phyloP scores from a whole-genome alignment of 140 eudicot species.

The Anethum foeniculum region DNA sequence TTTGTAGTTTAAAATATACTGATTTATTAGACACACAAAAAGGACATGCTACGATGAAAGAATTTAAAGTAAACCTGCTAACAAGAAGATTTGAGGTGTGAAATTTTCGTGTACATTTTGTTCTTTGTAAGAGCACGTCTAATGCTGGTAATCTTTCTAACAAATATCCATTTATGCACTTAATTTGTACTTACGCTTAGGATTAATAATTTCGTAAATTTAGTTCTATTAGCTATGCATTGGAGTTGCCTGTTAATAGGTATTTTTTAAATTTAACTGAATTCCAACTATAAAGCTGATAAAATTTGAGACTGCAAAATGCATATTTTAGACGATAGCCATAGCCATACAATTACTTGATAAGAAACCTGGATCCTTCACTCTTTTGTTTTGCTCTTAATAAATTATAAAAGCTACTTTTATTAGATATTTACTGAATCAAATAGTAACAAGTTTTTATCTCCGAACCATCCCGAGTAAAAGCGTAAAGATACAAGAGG shows the following conservation, averaged over 20 bases:
- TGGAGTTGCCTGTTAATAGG: not conserved
- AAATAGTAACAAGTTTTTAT: not conserved
- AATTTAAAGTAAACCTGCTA: not conserved
- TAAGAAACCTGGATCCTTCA: not conserved
- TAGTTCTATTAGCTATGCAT: not conserved
- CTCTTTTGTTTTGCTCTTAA: not conserved
- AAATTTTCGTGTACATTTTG: not conserved
- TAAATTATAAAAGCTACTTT: not conserved
- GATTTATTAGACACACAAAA: too few species aligned
- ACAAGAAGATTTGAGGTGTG: not conserved
- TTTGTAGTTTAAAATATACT: not conserved
- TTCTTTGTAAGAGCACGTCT: not conserved
- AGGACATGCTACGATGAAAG: not conserved
- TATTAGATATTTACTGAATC: not conserved
- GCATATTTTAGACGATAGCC: not conserved
- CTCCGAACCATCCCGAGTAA: not conserved
- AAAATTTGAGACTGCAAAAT: not conserved
- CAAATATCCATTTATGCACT: not conserved
- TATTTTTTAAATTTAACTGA: not conserved
- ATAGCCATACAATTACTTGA: not conserved
- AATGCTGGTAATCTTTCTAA: not conserved
- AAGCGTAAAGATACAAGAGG: not conserved
- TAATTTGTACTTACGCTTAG: not conserved
- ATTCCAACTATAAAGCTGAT: not conserved
- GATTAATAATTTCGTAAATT: not conserved